phyloP scores from a whole-genome alignment of 345 rosid genomes.

The Lagerstroemia speciosa region DNA sequence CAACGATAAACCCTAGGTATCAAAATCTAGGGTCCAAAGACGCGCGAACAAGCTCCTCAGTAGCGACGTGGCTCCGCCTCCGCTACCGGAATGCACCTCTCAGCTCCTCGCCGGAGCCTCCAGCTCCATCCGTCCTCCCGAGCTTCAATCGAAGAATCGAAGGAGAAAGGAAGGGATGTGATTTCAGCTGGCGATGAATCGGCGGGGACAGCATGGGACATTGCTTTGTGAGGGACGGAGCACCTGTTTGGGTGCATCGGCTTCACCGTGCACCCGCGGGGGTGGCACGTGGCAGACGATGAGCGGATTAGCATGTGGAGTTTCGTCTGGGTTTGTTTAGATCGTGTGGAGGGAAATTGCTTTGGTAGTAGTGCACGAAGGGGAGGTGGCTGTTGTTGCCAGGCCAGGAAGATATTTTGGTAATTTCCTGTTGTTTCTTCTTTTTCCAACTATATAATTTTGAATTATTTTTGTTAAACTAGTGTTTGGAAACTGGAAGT shows the following conservation, averaged over 20 bases:
- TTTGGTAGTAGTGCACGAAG: no score
- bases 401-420: no score
- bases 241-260: background rate
- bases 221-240: constrained; percentile 3
- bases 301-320: background rate
- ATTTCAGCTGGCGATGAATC: constrained; percentile 20
- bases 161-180: no score
- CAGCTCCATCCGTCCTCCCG: background rate
- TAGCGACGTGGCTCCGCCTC: background rate
- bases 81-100: background rate
- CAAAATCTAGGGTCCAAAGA: constrained; percentile 15
- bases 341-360: no score
- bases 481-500: no score
- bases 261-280: background rate
- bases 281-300: background rate
- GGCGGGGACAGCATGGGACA: constrained; percentile 12
- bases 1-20: constrained; percentile 13
- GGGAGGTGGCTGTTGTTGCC: no score
- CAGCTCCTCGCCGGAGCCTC: constrained; percentile 1
- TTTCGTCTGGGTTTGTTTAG: no score
- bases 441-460: no score
- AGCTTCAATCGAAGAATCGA: constrained; percentile 13
- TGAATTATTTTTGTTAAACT: no score
- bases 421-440: no score
- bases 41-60: background rate